Percentiles rank a stretch among this genome's conserved stretches.
phyloP scores from a whole-genome alignment of 345 rosid genomes.

The Anacardium occidentale region DNA sequence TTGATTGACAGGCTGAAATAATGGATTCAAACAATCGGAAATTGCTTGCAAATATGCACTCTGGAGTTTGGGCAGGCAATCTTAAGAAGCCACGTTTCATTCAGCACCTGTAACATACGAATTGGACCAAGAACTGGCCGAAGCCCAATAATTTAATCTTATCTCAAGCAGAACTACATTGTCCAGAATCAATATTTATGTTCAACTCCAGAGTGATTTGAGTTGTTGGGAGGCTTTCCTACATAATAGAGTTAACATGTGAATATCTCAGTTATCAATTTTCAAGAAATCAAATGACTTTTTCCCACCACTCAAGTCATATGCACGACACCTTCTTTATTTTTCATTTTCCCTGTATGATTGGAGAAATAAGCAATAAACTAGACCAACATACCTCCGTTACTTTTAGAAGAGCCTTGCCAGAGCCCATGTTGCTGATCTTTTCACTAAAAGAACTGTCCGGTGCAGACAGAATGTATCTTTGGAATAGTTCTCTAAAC shows the following conservation, averaged over 20 bases:
- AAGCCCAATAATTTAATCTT: not conserved
- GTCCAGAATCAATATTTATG: no score
- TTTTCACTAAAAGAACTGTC: constrained; percentile 68
- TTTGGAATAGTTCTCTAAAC: constrained; percentile 82
- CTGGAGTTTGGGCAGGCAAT: not conserved
- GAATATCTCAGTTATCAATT: not conserved
- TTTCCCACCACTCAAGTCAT: constrained; percentile 5
- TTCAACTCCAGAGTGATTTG: not conserved
- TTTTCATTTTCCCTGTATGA: not conserved
- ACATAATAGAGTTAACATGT: not conserved
- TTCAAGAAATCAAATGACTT: not conserved
- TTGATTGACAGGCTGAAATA: not conserved
- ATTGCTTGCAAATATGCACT: not conserved
- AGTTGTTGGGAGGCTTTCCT: not conserved
- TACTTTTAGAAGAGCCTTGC: constrained; percentile 89
- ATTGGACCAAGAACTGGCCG: not conserved
- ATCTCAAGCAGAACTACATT: not conserved
- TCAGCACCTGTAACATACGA: not conserved
- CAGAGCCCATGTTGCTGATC: constrained; percentile 60
- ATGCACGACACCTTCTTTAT: not conserved
- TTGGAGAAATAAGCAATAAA: not conserved
- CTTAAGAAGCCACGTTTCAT: not conserved
- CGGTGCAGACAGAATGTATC: constrained; percentile 62
- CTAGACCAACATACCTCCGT: constrained; percentile 71
- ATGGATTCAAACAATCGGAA: not conserved